A percentile compares a stretch with the other conserved stretches of the same genome.
Conservation (phyloP, 2,329 filamentous ascomycete species). For the Cadophora sp. region DNA sequence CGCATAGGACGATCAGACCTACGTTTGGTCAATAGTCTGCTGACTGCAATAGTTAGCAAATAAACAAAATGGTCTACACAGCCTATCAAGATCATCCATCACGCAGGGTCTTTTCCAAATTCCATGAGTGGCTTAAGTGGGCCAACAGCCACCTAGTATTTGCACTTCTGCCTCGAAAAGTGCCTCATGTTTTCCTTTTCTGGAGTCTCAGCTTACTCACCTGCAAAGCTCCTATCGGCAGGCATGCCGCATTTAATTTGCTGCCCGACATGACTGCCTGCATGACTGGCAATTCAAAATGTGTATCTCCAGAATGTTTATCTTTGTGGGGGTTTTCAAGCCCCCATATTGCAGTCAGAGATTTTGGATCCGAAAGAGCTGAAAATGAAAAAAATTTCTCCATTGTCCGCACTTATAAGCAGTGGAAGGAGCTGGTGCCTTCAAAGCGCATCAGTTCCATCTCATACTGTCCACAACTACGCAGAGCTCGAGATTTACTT, state of each 20-base stretch:
- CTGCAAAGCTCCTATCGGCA: neutral
- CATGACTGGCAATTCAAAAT: neutral
- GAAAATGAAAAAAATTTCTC: neutral
- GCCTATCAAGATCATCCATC: neutral
- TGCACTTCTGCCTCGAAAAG: neutral
- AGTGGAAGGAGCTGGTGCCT: neutral
- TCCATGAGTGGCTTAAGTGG: neutral
- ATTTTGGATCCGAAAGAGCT: neutral
- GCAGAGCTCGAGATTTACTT: neutral
- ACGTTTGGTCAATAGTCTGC: neutral
- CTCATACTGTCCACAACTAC: neutral
- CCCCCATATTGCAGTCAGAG: neutral
- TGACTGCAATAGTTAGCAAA: too few relatives aligned
- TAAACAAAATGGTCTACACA: neutral
- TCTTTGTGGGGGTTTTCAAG: neutral
- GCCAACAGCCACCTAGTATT: neutral
- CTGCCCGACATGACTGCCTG: neutral
- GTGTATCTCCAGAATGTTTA: neutral
- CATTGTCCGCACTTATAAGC: neutral
- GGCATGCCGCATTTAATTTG: neutral
- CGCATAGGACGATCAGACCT: neutral
- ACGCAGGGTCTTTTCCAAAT: neutral
- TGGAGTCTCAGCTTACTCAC: neutral
- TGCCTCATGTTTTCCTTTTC: constrained; percentile 5
- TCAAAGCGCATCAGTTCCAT: neutral